Evolutionary conservation across 768 basidiomycete genomes (phyloP).

Genomic region (Galerina marginata): DNA sequence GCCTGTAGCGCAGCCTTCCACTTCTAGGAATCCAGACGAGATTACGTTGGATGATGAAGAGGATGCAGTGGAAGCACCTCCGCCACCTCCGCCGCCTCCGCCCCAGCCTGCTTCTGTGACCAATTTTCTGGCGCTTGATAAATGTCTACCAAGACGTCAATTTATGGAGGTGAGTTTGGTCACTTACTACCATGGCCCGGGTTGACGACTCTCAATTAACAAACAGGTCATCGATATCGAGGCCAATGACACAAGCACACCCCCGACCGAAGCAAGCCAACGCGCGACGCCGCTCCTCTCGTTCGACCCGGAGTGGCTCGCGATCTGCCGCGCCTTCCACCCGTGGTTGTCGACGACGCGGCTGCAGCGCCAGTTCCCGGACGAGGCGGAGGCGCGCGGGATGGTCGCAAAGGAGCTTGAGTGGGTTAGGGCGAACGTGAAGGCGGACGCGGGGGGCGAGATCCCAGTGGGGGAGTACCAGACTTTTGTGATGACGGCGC

Average conservation of each 20-base stretch:
- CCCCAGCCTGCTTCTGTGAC: conserved; percentile 48
- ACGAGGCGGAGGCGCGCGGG: conserved; percentile 51
- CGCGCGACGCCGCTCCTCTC: conserved; percentile 46
- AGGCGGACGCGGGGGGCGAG: conserved; percentile 35
- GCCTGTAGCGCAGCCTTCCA: too few species aligned
- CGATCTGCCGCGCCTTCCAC: conserved; percentile 87
- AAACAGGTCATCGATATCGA: conserved; percentile 73
- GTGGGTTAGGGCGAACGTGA: conserved; percentile 73
- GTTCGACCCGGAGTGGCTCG: conserved; percentile 94
- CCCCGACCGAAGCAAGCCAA: conserved; percentile 7
- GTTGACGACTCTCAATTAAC: neutral
- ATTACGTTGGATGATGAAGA: conserved; percentile 55
- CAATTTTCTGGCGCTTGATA: conserved; percentile 88
- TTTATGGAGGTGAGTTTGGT: conserved; percentile 73
- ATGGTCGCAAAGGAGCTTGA: conserved; percentile 62
- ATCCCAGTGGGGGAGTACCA: conserved; percentile 62
- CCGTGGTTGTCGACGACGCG: conserved; percentile 68
- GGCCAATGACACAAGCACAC: conserved; percentile 8
- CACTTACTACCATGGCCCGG: neutral
- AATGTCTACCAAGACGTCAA: conserved; percentile 76
- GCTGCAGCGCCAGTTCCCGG: conserved; percentile 64
- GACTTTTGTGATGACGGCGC: conserved; percentile 70
- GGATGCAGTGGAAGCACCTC: conserved; percentile 41
- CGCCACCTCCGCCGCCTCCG: conserved; percentile 26
- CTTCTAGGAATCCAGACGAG: conserved; percentile 51